Evolutionary conservation across 2,329 filamentous ascomycete genomes (phyloP).

Genomic region (Paraconiothyrium brasiliense): DNA sequence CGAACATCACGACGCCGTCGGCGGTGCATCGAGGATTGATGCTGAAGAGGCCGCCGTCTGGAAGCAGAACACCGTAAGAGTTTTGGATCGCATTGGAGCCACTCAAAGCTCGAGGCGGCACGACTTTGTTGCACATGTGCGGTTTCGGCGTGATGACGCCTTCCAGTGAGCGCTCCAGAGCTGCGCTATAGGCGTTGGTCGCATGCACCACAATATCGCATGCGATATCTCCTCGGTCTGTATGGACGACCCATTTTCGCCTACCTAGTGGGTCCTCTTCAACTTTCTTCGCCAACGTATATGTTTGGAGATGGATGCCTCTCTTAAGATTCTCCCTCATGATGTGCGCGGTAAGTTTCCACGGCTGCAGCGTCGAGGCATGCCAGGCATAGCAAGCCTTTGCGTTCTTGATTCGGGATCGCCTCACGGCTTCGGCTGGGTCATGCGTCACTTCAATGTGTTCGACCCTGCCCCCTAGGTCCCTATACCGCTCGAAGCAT

Average conservation of each 20-base stretch:
- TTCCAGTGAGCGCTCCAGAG: constrained; percentile 31
- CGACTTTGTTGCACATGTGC: constrained; percentile 39
- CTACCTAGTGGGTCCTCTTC: constrained; percentile 1
- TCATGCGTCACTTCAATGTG: constrained; percentile 34
- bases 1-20: constrained; percentile 46
- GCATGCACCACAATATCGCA: constrained; percentile 36
- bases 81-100: constrained; percentile 36
- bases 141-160: constrained; percentile 39
- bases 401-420: constrained; percentile 30
- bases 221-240: constrained; percentile 29
- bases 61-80: constrained; percentile 44
- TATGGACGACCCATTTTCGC: constrained; percentile 31
- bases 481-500: constrained; percentile 31
- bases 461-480: constrained; percentile 33
- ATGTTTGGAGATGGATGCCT: constrained; percentile 35
- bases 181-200: constrained; percentile 39
- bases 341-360: constrained; percentile 39
- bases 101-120: constrained; percentile 30
- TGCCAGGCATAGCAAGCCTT: constrained; percentile 37
- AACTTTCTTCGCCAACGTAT: constrained; percentile 28
- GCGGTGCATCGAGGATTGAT: constrained; percentile 45
- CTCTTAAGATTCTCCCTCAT: constrained; percentile 34
- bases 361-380: constrained; percentile 39
- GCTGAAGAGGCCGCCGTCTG: constrained; percentile 40
- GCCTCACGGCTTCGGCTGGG: constrained; percentile 26